Percentiles rank a stretch among this genome's conserved stretches.
Conservation (phyloP, 1,139 yeast species). For the Yamadazyma diddensiae region DNA sequence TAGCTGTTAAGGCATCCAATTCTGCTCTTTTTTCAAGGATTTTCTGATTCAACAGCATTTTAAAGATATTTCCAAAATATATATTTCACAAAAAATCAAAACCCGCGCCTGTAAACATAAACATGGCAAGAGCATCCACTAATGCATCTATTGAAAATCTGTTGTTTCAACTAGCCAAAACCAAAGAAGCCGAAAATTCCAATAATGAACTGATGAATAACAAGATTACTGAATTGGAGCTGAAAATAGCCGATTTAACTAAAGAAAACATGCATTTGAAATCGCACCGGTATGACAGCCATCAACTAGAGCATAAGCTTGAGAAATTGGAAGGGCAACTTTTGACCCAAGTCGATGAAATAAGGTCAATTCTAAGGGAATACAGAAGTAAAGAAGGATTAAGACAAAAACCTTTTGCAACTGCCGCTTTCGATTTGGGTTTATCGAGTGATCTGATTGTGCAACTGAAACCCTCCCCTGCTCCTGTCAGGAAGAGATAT, state of each 20-base stretch:
- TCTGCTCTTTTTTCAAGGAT: slow-evolving; percentile 51
- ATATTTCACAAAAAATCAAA: no score
- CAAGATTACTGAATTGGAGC: slow-evolving; percentile 51
- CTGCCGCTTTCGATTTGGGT: no score
- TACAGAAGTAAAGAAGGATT: slow-evolving; percentile 10
- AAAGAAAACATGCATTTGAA: slow-evolving; percentile 42
- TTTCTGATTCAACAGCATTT: no score
- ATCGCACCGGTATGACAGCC: no score
- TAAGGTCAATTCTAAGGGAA: slow-evolving; percentile 8
- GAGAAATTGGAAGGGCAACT: slow-evolving; percentile 10
- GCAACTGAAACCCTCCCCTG: slow-evolving; percentile 1
- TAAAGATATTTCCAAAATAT: no score
- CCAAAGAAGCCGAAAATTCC: no score
- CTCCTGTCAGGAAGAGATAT: not conserved
- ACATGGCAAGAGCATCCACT: slow-evolving; percentile 19
- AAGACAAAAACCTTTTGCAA: no score
- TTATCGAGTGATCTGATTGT: no score
- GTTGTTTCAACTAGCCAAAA: slow-evolving; percentile 11
- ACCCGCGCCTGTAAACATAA: slow-evolving; percentile 9
- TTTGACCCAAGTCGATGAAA: slow-evolving; percentile 10
- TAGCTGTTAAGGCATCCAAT: slow-evolving; percentile 48
- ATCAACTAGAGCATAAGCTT: no score
- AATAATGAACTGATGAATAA: slow-evolving; percentile 46
- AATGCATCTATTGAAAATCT: no score
- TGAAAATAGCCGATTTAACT: slow-evolving; percentile 41